Evolutionary conservation across 148 eudicot genomes (phyloP).

Genomic region (Rhododendron mucronatum): DNA sequence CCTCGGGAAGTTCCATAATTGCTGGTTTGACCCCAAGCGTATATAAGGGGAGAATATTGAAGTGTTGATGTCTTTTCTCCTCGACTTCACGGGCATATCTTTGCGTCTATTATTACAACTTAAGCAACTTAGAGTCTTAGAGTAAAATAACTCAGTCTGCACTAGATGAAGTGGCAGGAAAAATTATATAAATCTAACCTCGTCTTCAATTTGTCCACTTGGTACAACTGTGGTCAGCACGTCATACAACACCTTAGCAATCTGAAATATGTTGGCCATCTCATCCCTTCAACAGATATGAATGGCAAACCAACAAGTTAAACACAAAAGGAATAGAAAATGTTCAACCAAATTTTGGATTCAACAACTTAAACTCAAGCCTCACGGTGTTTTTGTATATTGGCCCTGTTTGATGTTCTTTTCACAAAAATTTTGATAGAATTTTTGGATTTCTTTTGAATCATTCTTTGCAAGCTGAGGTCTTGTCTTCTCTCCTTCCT

Average conservation of each 20-base stretch:
- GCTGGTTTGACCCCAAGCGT: conserved; percentile 80
- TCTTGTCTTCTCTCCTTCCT: conserved; percentile 74
- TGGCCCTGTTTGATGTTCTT: conserved; percentile 71
- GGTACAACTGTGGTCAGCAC: conserved; percentile 87
- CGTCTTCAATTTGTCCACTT: conserved; percentile 44
- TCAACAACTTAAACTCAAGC: background rate
- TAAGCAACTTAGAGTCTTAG: background rate
- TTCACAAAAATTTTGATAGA: conserved; percentile 65
- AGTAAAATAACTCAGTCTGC: conserved; percentile 3
- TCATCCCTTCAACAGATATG: conserved; percentile 60
- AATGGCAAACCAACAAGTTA: conserved; percentile 3
- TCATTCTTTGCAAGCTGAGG: conserved; percentile 53
- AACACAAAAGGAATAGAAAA: background rate
- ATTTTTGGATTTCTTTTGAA: conserved; percentile 84
- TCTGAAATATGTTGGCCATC: conserved; percentile 90
- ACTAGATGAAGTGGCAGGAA: background rate
- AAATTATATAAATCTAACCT: conserved; percentile 51
- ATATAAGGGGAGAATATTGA: conserved; percentile 86
- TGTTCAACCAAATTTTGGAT: background rate
- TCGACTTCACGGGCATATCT: conserved; percentile 83
- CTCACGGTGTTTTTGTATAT: conserved; percentile 87
- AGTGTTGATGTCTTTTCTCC: conserved; percentile 73
- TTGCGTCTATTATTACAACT: conserved; percentile 43
- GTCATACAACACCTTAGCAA: conserved; percentile 88
- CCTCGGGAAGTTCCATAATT: conserved; percentile 98